These are phyloP conservation scores for Pichia sporocuriosa DNA, from an alignment of 805 yeast species.

Conservation along the genomic window DNA sequence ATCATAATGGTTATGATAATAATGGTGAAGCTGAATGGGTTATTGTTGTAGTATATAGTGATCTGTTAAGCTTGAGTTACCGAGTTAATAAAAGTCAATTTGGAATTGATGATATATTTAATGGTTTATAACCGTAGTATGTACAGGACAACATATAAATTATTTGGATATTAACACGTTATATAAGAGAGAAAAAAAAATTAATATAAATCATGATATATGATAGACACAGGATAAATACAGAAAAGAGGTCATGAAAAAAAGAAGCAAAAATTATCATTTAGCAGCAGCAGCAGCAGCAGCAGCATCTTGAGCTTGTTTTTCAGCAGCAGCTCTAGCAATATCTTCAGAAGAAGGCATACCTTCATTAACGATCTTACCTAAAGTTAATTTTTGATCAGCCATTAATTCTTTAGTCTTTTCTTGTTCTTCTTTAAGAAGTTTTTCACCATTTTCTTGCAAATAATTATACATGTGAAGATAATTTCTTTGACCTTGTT, in stretches of 20 bases:
- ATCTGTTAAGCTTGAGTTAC: neutral
- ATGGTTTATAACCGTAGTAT: neutral
- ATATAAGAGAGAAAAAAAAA: too few relatives aligned
- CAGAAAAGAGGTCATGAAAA: neutral
- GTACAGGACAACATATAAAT: too few relatives aligned
- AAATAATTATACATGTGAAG: conserved; percentile 64
- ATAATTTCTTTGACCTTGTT: conserved; percentile 87
- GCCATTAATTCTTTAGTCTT: conserved; percentile 77
- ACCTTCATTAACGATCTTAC: conserved; percentile 79
- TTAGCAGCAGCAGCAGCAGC: neutral
- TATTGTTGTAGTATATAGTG: conserved; percentile 2
- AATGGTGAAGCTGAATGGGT: conserved; percentile 11
- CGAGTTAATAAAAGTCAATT: neutral
- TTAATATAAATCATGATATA: too few relatives aligned
- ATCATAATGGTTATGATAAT: conserved; percentile 4
- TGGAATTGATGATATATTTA: neutral
- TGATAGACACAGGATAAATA: neutral
- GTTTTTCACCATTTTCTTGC: conserved; percentile 52
- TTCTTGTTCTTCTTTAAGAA: conserved; percentile 78
- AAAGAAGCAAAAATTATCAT: neutral
- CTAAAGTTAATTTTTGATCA: conserved; percentile 75
- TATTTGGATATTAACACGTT: too few relatives aligned
- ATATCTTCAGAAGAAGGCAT: conserved; percentile 67
- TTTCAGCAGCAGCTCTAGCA: conserved; percentile 31
- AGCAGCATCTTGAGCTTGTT: conserved; percentile 9